Base-by-base conservation (phyloP, 208 protist species). In the Porcisia hertigi region DNA sequence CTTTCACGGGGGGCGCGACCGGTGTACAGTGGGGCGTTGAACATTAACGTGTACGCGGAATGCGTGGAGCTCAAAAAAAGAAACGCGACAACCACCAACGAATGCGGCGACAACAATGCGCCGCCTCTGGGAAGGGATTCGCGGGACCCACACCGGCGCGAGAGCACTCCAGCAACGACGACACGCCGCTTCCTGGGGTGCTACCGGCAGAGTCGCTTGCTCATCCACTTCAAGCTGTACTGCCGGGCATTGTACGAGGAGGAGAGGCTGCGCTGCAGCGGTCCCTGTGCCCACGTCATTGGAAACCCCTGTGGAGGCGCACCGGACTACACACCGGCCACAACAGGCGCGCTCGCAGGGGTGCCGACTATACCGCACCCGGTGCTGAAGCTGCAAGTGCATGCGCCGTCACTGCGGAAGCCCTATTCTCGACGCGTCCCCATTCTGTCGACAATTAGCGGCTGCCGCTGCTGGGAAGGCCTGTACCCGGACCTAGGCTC, bases 211-310 rank as follows among this genome's bases (percentile, higher is more conserved):
- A 93, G 88, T 45, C 79, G 90, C 9, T 60, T 92, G 66, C 84
- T 97, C 9, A 77, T 97, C 41, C 90, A 93, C 65, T 96, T 84
- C 79, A 97, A 96, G 81, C 69, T 94, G 30, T 91, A 88, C 66
- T 95, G 89, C 73, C 81, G 85, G 34, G 91, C 93, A 2, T 64
- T 97, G 47, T 82, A 94, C 57, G 91, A 94, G 66, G 88, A 94
- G 69, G 77, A 77, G n/a, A 82, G 83, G 0, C 60, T 80, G 58
- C 81, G 87, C 11, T 73, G 62, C 20, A 71, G 72, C 23, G 71
- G 73, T 12, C 55, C 65, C 4, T 41, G 69, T 4, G 73, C 81
- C 1, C 77, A 81, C 67, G 53, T 84, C 2, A 75, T 60, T 8
- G 71, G 62, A n/a, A 45, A 30, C 71, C 39, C 18, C 59, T 59